Evolutionary conservation across 805 yeast genomes (phyloP), one percentile per base, ranked within the genome.

Genomic region (Saturnispora saitoi): DNA sequence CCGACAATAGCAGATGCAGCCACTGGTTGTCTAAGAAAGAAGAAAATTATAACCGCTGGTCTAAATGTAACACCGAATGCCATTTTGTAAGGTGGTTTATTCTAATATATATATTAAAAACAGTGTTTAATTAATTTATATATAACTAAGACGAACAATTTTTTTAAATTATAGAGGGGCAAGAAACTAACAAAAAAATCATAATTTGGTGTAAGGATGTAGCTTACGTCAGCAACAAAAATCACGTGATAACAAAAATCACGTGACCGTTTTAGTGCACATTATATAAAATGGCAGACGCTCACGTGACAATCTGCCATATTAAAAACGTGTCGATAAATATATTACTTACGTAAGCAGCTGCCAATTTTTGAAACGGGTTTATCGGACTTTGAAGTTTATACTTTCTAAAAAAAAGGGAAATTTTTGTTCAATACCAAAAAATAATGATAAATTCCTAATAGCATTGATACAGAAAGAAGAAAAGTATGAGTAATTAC

Each of bases 31-130:
- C 69, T 62, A 36, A 64, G 48, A 40, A 66, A 58, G 51, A 66
- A 67, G 56, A 67, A 67, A 32, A 64, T 56, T 24, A 66, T 56
- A 36, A 62, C 58, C 9, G 70, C 64, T 17, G 71, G 71, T 60
- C 71, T 65, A 49, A 62, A 63, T 12, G 67, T 56, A 20, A 62
- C 54, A 50, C 61, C 54, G 37, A 55, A 56, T 38, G 58, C 56
- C 58, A 56, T 56, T 41, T 42, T 49, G 4, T 45, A 29, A 15
- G 32, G 14, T 5, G 32, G 14, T 31, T 7, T 31, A 31, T 31
- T 6, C 8, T 24, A 24, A 24, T 24, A 24, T 24, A 6, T 24
- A 24, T 6, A 1, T 24, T 24, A 24, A 24, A 24, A 24, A 24
- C 5, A 9, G 8, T 24, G 28, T 24, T 24, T 24, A 24, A 24